Percentiles rank a stretch among this genome's conserved stretches.
Conservation (phyloP, 2,329 filamentous ascomycete species). For the Hypomyces rosellus region DNA sequence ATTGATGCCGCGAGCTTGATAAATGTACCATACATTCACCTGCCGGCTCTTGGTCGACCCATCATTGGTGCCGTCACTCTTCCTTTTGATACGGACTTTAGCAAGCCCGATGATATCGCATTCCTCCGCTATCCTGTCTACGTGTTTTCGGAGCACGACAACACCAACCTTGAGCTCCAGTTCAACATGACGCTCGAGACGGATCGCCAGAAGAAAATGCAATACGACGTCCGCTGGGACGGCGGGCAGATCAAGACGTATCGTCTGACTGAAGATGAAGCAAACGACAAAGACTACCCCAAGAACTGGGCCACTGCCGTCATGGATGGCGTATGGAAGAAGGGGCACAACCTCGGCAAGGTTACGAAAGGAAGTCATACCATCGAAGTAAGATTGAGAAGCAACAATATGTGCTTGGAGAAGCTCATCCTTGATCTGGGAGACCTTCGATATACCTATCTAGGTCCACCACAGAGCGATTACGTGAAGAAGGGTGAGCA, state of each 20-base stretch:
- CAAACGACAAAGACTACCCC: constrained; percentile 32
- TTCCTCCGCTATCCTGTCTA: constrained; percentile 26
- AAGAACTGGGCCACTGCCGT: constrained; percentile 44
- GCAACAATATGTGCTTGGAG: constrained; percentile 31
- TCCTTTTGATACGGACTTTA: constrained; percentile 13
- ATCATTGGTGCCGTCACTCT: constrained; percentile 17
- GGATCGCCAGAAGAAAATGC: constrained; percentile 41
- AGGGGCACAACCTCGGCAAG: constrained; percentile 25
- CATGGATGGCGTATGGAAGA: constrained; percentile 44
- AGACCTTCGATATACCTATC: constrained; percentile 27
- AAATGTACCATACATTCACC: constrained; percentile 19
- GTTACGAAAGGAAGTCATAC: constrained; percentile 22
- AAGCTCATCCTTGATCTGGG: constrained; percentile 30
- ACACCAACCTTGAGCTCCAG: constrained; percentile 26
- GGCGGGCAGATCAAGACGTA: constrained; percentile 27
- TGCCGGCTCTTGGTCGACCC: constrained; percentile 25
- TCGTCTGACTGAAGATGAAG: constrained; percentile 24
- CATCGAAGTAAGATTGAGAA: constrained; percentile 24
- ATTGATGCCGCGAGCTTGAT: constrained; percentile 26
- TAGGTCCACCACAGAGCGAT: constrained; percentile 28
- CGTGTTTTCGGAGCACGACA: constrained; percentile 19
- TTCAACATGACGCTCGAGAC: constrained; percentile 42
- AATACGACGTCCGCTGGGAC: constrained; percentile 44
- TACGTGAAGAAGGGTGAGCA: constrained; percentile 14
- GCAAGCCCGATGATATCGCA: constrained; percentile 13